Base-by-base conservation (phyloP, 495 filamentous ascomycete genomes). In the Amorphotheca resinae region DNA sequence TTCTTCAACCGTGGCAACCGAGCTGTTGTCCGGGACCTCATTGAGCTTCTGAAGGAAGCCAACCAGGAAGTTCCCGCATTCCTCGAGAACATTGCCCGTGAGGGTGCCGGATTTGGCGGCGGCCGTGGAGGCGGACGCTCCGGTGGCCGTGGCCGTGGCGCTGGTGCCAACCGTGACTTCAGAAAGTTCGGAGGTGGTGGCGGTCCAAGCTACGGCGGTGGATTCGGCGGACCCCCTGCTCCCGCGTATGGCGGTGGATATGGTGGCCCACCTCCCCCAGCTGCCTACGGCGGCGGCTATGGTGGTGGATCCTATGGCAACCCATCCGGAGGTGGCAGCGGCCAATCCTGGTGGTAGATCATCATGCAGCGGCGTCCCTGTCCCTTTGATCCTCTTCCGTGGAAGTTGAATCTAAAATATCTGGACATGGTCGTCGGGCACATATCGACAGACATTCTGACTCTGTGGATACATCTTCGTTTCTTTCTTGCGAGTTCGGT, bases 1-100 rank as follows among this genome's bases (percentile, higher is more conserved):
- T 98, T 98, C 75, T 96, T 95, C 78, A 98, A 98, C 77, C 91
- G 91, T 58, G 87, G 87, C 54, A 98, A 98, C 75, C 84, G 91
- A 50, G 91, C 88, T 63, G 84, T 98, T 50, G 91, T 95, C 38
- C 80, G 87, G 38, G 93, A 96, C 59, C 74, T 98, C 40, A 76
- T 98, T 52, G 93, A 98, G 26, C 77, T 98, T 22, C 73, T 98
- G 42, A 95, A 96, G 70, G 91, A 98, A 59, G 89, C 89, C 47
- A 89, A 96, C 68, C 91, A 98, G 62, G 91, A 95, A 55, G 79
- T 96, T 45, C 91, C 91, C 21, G 60, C 68, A 22, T 98, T 96
- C 76, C 67, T 98, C 21, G 91, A 96, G 72, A 88, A 80, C 57
- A 93, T 95, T 67, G 87, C 91, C 56, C 87, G 91, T 47, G 91